Evolutionary conservation across 2,329 filamentous ascomycete genomes (phyloP).

Genomic region (Madurella mycetomatis): DNA sequence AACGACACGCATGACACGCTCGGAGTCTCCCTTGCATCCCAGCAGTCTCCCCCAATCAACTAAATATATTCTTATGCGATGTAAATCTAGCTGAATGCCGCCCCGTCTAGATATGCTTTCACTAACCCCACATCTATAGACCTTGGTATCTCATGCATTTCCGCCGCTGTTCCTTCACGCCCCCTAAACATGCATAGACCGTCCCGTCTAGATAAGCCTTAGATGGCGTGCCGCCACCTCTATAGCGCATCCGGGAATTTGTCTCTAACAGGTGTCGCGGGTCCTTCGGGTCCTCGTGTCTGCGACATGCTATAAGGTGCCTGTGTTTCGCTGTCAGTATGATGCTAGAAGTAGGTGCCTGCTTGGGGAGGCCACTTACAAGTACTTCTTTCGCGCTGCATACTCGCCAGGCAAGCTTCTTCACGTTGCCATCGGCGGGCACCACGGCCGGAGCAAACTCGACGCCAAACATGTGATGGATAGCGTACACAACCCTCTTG

Average conservation of each 20-base stretch:
- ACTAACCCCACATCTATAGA: background rate
- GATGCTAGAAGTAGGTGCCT: background rate
- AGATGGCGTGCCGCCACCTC: background rate
- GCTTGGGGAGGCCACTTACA: conserved; percentile 49
- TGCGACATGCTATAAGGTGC: conserved; percentile 68
- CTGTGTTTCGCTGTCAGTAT: conserved; percentile 34
- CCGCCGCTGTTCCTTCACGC: background rate
- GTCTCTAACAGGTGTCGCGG: conserved; percentile 52
- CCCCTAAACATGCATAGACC: conserved; percentile 5
- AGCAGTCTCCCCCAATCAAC: background rate
- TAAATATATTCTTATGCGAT: background rate
- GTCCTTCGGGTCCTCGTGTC: conserved; percentile 57
- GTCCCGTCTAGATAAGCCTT: background rate
- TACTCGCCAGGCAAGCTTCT: conserved; percentile 88
- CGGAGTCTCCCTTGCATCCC: too few relatives aligned
- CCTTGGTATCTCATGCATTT: conserved; percentile 16
- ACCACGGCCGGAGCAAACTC: conserved; percentile 94
- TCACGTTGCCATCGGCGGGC: conserved; percentile 82
- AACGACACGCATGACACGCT: too few relatives aligned
- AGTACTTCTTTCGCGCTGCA: conserved; percentile 94
- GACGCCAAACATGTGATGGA: conserved; percentile 94
- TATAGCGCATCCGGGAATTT: conserved; percentile 34
- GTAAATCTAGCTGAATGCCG: background rate
- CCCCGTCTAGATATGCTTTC: background rate
- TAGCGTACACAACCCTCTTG: conserved; percentile 85